Conservation (phyloP, 2,329 filamentous ascomycete genomes). For the Parafenestella ontariensis region DNA sequence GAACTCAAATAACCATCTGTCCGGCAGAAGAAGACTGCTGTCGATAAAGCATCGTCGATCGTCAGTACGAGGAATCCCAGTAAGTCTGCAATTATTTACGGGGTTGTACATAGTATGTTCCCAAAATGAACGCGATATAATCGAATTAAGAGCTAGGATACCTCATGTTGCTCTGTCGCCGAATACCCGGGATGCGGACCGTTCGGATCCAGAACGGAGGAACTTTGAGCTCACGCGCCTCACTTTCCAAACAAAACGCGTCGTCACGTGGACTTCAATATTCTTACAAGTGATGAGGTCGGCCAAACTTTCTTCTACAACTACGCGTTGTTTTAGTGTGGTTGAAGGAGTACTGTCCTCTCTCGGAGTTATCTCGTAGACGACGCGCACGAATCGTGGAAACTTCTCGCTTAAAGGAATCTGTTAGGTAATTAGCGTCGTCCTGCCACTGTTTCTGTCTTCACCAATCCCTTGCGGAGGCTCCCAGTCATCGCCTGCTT, state of each 20-base stretch:
- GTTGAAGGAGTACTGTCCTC: neutral
- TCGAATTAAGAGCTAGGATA: neutral
- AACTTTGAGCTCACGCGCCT: too few relatives aligned
- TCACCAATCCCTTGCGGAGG: neutral
- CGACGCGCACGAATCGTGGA: constrained; percentile 9
- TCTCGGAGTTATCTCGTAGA: neutral
- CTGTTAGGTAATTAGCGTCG: constrained; percentile 29
- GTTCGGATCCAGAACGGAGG: too few relatives aligned
- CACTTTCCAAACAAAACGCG: too few relatives aligned
- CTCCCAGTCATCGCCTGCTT: neutral
- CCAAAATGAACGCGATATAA: neutral
- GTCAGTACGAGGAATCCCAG: too few relatives aligned
- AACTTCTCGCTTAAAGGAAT: constrained; percentile 7
- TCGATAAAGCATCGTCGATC: too few relatives aligned
- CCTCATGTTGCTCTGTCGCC: too few relatives aligned
- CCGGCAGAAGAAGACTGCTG: too few relatives aligned
- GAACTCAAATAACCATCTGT: neutral
- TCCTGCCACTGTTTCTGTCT: constrained; percentile 13
- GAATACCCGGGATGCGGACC: too few relatives aligned
- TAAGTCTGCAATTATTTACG: neutral
- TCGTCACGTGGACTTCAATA: too few relatives aligned
- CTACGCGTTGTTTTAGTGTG: too few relatives aligned
- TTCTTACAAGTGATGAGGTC: too few relatives aligned
- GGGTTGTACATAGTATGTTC: neutral
- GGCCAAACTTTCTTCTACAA: too few relatives aligned